These are phyloP conservation scores for Mucor irregularis DNA, from an alignment of 371 early-diverging fungal species.

Conservation along the genomic window DNA sequence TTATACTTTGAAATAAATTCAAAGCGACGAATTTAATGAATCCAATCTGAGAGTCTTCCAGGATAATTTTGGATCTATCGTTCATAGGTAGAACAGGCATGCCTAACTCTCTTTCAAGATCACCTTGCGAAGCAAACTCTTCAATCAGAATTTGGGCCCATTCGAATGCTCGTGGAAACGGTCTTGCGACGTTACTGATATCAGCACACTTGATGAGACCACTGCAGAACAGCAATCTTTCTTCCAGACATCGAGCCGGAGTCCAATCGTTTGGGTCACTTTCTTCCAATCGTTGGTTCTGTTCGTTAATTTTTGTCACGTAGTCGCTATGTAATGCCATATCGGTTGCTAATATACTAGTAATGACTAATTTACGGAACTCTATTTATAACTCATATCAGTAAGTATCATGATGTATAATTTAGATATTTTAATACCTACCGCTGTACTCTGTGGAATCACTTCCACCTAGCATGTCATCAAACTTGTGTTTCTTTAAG, in stretches of 20 bases:
- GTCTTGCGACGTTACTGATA: conserved; percentile 72
- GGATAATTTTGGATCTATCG: conserved; percentile 49
- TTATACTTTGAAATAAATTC: conserved; percentile 63
- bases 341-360: conserved; percentile 79
- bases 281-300: conserved; percentile 44
- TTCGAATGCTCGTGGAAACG: conserved; percentile 51
- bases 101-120: conserved; percentile 62
- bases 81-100: conserved; percentile 54
- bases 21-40: conserved; percentile 72
- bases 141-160: conserved; percentile 62
- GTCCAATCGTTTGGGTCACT: conserved; percentile 12
- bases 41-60: conserved; percentile 66
- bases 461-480: conserved; percentile 28
- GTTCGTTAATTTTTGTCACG: conserved; percentile 67
- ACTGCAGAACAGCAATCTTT: conserved; percentile 57
- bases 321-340: conserved; percentile 79
- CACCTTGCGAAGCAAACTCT: conserved; percentile 68
- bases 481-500: conserved; percentile 68
- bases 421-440: conserved; percentile 7
- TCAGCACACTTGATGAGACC: conserved; percentile 85
- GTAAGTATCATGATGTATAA: neutral
- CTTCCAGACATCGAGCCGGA: conserved; percentile 33
- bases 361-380: conserved; percentile 68
- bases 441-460: conserved; percentile 31
- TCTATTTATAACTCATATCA: conserved; percentile 39